phyloP scores from a whole-genome alignment of 2,329 filamentous ascomycete species.

The Herpotrichia juniperi region DNA sequence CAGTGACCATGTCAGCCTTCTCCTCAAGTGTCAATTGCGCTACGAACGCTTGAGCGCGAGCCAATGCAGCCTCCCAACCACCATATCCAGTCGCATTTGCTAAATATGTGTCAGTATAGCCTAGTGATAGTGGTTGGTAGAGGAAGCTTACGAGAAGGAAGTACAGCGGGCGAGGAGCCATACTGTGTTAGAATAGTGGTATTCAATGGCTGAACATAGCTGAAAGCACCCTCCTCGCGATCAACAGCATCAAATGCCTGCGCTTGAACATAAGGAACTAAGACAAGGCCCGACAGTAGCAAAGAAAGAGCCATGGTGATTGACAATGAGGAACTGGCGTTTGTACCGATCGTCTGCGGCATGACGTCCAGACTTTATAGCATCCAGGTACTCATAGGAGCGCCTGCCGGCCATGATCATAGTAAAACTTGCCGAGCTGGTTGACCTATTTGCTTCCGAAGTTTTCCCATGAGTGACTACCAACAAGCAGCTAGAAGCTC shows the following conservation, averaged over 20 bases:
- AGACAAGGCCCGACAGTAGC: not conserved
- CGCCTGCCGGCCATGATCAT: not conserved
- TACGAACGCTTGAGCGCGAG: constrained; percentile 43
- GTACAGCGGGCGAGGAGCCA: constrained; percentile 33
- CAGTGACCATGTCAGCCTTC: constrained; percentile 43
- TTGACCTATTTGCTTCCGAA: not conserved
- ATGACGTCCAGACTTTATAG: not conserved
- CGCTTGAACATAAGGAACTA: not conserved
- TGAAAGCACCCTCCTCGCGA: constrained; percentile 28
- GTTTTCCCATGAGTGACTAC: not conserved
- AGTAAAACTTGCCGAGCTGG: not conserved
- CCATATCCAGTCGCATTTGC: constrained; percentile 24
- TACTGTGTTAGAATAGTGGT: constrained; percentile 36
- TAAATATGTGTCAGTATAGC: not conserved
- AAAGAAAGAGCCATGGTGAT: constrained; percentile 2
- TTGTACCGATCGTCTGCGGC: not conserved
- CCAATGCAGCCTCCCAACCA: constrained; percentile 43
- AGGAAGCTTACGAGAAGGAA: constrained; percentile 32
- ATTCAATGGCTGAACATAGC: constrained; percentile 36
- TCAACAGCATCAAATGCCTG: constrained; percentile 3
- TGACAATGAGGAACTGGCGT: not conserved
- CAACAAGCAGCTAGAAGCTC: not conserved
- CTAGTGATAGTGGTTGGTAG: not conserved
- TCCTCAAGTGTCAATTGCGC: constrained; percentile 44
- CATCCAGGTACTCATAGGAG: not conserved